These are phyloP conservation scores for Periconia digitata DNA, from an alignment of 2,329 filamentous ascomycete genomes.

Conservation along the genomic window DNA sequence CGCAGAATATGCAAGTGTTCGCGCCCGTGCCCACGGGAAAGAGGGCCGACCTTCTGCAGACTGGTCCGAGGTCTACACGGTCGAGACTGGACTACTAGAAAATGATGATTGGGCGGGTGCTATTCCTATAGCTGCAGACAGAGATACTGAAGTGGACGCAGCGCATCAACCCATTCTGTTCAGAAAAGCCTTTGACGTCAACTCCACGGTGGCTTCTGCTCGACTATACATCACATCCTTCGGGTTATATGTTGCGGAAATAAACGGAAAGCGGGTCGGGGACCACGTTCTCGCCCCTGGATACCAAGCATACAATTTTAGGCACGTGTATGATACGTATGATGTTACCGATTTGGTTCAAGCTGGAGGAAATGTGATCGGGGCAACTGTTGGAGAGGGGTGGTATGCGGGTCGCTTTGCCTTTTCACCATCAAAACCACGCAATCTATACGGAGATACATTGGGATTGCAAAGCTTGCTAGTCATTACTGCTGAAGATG, in stretches of 20 bases:
- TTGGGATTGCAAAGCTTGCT: conserved; percentile 47
- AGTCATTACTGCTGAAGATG: conserved; percentile 38
- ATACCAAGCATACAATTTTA: conserved; percentile 55
- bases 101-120: conserved; percentile 35
- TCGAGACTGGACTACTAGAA: conserved; percentile 41
- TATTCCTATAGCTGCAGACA: conserved; percentile 23
- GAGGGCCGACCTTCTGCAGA: conserved; percentile 11
- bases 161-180: conserved; percentile 39
- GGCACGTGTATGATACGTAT: conserved; percentile 57
- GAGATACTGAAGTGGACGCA: conserved; percentile 16
- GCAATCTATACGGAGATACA: conserved; percentile 45
- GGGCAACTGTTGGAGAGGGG: conserved; percentile 51
- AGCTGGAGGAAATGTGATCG: conserved; percentile 43
- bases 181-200: conserved; percentile 28
- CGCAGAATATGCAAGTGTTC: conserved; percentile 28
- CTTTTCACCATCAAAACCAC: conserved; percentile 26
- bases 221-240: conserved; percentile 20
- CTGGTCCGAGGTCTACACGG: conserved; percentile 31
- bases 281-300: conserved; percentile 48
- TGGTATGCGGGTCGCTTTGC: conserved; percentile 52
- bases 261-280: conserved; percentile 17
- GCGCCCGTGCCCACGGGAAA: conserved; percentile 30
- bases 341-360: conserved; percentile 51
- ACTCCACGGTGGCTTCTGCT: conserved; percentile 3
- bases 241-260: conserved; percentile 17